Percentiles rank a stretch among this genome's conserved stretches.
These are phyloP conservation scores for Camellia granthamiana DNA, from an alignment of 148 eudicot species.

Conservation along the genomic window DNA sequence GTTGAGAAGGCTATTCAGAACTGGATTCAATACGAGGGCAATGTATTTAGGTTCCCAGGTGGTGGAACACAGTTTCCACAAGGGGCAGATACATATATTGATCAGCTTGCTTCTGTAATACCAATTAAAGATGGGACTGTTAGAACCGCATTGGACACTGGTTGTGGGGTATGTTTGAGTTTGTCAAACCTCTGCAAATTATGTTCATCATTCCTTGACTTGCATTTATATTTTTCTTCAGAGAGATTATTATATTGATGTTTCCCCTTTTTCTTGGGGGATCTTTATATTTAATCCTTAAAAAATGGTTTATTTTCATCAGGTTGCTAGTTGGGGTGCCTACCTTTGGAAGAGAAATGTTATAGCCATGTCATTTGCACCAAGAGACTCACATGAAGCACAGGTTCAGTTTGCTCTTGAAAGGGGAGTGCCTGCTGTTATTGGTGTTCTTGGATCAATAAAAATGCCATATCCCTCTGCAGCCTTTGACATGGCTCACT, in stretches of 20 bases:
- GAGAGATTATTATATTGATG: neutral
- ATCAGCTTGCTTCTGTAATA: slow-evolving; percentile 79
- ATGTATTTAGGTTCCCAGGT: slow-evolving; percentile 96
- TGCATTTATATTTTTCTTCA: neutral
- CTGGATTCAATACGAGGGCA: slow-evolving; percentile 95
- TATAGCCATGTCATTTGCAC: slow-evolving; percentile 76
- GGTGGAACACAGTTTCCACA: slow-evolving; percentile 99
- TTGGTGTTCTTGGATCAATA: slow-evolving; percentile 70
- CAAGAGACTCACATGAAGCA: slow-evolving; percentile 75
- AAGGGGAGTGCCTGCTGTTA: slow-evolving; percentile 77
- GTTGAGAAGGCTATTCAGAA: slow-evolving; percentile 99
- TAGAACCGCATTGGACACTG: slow-evolving; percentile 93
- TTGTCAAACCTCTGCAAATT: slow-evolving; percentile 4
- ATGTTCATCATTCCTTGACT: neutral
- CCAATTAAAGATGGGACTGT: slow-evolving; percentile 86
- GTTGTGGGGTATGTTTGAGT: slow-evolving; percentile 82
- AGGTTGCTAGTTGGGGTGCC: slow-evolving; percentile 90
- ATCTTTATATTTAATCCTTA: neutral
- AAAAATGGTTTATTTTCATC: slow-evolving; percentile 7
- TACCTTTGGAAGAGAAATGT: slow-evolving; percentile 80
- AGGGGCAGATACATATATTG: slow-evolving; percentile 94
- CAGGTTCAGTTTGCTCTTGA: slow-evolving; percentile 85
- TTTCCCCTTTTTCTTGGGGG: neutral
- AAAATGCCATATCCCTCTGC: slow-evolving; percentile 71
- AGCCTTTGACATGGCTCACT: slow-evolving; percentile 80